These are phyloP conservation scores for Entophlyctis helioformis DNA, from an alignment of 192 early-diverging fungal genomes.

Conservation along the genomic window DNA sequence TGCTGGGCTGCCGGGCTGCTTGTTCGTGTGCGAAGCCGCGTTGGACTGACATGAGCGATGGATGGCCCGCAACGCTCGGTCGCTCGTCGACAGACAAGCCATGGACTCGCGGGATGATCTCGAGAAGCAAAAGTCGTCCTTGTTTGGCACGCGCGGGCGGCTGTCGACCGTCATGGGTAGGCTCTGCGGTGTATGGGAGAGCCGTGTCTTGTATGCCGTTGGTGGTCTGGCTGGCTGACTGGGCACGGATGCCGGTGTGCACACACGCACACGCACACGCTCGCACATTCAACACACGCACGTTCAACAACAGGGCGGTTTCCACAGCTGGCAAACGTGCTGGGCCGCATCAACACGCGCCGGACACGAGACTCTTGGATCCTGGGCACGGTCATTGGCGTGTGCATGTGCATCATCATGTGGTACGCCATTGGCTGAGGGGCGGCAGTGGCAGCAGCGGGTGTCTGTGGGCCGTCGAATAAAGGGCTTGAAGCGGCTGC, in stretches of 20 bases:
- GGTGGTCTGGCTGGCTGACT: background rate
- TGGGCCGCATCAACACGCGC: conserved; percentile 52
- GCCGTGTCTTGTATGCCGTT: background rate
- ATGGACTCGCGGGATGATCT: conserved; percentile 56
- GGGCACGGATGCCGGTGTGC: no score
- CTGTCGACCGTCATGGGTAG: conserved; percentile 44
- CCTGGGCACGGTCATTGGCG: conserved; percentile 51
- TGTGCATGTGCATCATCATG: conserved; percentile 19
- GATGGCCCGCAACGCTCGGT: no score
- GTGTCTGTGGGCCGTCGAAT: no score
- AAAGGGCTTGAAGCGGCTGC: no score
- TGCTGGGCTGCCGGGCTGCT: no score
- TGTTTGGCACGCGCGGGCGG: conserved; percentile 41
- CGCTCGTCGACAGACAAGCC: conserved; percentile 51
- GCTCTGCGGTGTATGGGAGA: background rate
- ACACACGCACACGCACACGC: no score
- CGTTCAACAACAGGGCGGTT: conserved; percentile 23
- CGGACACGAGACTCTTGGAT: conserved; percentile 61
- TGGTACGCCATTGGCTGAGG: no score
- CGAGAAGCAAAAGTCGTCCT: conserved; percentile 42
- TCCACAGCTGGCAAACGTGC: conserved; percentile 60
- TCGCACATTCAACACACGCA: no score
- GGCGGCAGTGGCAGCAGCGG: no score
- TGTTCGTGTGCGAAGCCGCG: no score
- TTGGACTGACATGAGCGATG: no score